Conservation (phyloP, 768 basidiomycete species). For the Lanmaoa rubissima region DNA sequence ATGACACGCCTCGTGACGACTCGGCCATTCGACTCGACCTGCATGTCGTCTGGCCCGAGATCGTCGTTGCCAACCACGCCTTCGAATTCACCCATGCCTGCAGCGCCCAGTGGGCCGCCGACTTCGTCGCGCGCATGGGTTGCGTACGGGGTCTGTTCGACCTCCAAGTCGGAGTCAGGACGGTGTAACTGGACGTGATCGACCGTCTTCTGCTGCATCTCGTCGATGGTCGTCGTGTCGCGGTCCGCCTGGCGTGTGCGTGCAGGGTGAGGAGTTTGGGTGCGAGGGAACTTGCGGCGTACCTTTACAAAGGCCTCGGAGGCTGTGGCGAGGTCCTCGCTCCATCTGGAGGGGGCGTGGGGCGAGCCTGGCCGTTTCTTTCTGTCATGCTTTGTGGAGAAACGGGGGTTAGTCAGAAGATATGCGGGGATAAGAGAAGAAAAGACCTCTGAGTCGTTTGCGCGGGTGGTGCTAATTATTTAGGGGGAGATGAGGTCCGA, state of each 20-base stretch:
- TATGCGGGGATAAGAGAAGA: background rate
- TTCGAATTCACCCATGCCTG: conserved; percentile 32
- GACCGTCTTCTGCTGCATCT: conserved; percentile 28
- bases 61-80: conserved; percentile 30
- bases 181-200: conserved; percentile 8
- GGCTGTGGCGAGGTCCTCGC: conserved; percentile 57
- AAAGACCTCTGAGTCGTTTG: conserved; percentile 53
- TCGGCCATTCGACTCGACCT: conserved; percentile 26
- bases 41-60: conserved; percentile 24
- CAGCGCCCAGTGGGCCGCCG: conserved; percentile 26
- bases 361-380: conserved; percentile 57
- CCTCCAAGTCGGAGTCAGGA: conserved; percentile 18
- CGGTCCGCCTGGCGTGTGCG: conserved; percentile 25
- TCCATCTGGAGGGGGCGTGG: conserved; percentile 69
- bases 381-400: conserved; percentile 43
- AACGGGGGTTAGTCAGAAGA: background rate
- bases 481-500: conserved; percentile 1
- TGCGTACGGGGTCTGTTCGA: conserved; percentile 22
- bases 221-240: conserved; percentile 5
- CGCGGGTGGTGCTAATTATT: conserved; percentile 51
- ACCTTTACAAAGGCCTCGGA: conserved; percentile 72
- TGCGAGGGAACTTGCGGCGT: background rate
- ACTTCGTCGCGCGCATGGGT: conserved; percentile 29
- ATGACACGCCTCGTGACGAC: conserved; percentile 19
- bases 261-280: background rate